Conservation (phyloP, 805 yeast genomes). For the Lipomyces orientalis region DNA sequence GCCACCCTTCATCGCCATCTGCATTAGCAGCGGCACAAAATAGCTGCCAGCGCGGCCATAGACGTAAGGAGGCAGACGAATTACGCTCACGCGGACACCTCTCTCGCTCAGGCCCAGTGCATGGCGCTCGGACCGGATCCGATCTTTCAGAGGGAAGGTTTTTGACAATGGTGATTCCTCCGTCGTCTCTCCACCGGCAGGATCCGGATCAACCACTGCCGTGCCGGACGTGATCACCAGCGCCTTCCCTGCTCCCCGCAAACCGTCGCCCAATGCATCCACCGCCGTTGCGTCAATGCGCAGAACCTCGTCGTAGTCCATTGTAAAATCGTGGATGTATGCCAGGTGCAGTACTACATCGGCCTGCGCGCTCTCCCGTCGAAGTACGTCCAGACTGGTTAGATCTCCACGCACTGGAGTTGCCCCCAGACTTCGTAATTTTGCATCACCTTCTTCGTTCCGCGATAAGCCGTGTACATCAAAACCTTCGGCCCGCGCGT, state of each 20-base stretch:
- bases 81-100: constrained; percentile 18
- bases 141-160: constrained; percentile 3
- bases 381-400: constrained; percentile 43
- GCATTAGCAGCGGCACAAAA: constrained; percentile 38
- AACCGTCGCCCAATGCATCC: constrained; percentile 43
- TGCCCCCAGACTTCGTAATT: no score
- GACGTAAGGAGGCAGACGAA: constrained; percentile 26
- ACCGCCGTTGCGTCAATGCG: constrained; percentile 45
- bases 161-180: constrained; percentile 29
- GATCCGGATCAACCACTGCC: constrained; percentile 19
- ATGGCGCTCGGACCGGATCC: constrained; percentile 16
- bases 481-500: no score
- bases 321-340: constrained; percentile 44
- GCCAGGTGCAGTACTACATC: constrained; percentile 52
- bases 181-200: constrained; percentile 23
- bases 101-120: constrained; percentile 10
- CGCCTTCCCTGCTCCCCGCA: constrained; percentile 44
- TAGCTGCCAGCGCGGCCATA: constrained; percentile 21
- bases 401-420: no score
- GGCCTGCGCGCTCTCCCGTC: constrained; percentile 41
- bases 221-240: constrained; percentile 44
- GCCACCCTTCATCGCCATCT: constrained; percentile 41
- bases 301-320: constrained; percentile 37
- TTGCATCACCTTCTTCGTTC: no score
- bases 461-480: no score